Evolutionary conservation across 257 asterid species (phyloP).

Genomic region (Perilla frutescens): DNA sequence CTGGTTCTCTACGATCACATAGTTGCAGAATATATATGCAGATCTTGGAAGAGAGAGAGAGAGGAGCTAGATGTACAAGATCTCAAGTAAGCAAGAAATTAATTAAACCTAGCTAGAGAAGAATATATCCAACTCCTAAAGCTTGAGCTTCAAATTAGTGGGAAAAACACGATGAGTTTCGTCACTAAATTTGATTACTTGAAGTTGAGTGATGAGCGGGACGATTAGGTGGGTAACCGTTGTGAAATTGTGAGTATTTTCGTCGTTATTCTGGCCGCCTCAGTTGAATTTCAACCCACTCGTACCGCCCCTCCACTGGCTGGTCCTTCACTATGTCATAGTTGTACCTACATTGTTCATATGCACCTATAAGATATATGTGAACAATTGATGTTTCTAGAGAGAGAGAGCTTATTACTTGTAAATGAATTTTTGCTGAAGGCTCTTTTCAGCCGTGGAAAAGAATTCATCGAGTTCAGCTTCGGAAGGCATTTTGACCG

Average conservation of each 20-base stretch:
- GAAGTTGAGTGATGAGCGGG: too few relatives aligned
- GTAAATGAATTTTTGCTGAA: constrained; percentile 50
- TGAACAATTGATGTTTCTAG: not conserved
- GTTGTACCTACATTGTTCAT: constrained; percentile 61
- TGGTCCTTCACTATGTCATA: constrained; percentile 66
- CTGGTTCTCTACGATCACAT: constrained; percentile 25
- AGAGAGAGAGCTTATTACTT: constrained; percentile 46
- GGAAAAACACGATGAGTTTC: not conserved
- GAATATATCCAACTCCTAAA: constrained; percentile 17
- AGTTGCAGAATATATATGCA: not conserved
- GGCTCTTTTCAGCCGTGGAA: constrained; percentile 57
- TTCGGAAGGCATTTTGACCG: constrained; percentile 56
- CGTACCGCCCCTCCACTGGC: constrained; percentile 66
- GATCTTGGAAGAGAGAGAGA: constrained; percentile 24
- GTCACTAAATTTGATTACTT: too few relatives aligned
- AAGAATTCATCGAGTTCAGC: constrained; percentile 75
- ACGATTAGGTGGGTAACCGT: too few relatives aligned
- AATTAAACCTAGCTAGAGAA: constrained; percentile 27
- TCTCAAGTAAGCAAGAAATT: constrained; percentile 20
- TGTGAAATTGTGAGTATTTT: too few relatives aligned
- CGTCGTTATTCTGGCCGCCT: constrained; percentile 9
- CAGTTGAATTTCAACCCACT: constrained; percentile 52
- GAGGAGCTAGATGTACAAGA: constrained; percentile 36
- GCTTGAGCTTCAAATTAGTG: constrained; percentile 27
- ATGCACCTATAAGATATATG: not conserved